These are phyloP conservation scores for Hemisphaericaspora nanyangensis DNA, from an alignment of 805 yeast genomes.

Conservation along the genomic window DNA sequence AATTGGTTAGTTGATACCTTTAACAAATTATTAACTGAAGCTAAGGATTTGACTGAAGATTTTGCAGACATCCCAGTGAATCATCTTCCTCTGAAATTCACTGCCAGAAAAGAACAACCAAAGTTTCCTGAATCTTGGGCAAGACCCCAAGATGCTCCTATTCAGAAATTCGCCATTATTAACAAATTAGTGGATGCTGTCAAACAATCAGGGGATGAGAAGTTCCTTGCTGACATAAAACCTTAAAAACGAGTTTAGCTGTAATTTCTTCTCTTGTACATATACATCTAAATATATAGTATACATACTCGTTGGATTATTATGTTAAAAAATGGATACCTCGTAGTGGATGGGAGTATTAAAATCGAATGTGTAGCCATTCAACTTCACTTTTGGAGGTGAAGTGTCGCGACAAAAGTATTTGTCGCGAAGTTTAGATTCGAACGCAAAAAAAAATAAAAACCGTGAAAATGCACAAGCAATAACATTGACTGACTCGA, in stretches of 20 bases:
- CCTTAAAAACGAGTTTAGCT: conserved; percentile 16
- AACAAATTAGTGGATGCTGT: conserved; percentile 29
- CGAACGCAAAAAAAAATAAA: no score
- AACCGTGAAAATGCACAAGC: no score
- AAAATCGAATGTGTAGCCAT: background rate
- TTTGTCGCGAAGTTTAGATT: no score
- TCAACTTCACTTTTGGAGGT: no score
- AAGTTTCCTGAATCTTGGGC: conserved; percentile 79
- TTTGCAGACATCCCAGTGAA: conserved; percentile 82
- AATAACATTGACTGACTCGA: no score
- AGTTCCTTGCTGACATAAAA: conserved; percentile 21
- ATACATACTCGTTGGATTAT: background rate
- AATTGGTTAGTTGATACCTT: conserved; percentile 64
- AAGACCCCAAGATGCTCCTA: conserved; percentile 63
- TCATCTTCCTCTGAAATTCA: conserved; percentile 55
- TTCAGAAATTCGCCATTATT: conserved; percentile 34
- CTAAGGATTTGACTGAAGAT: conserved; percentile 60
- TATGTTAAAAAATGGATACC: background rate
- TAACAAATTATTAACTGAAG: conserved; percentile 55
- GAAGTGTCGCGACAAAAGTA: no score
- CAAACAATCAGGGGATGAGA: conserved; percentile 28
- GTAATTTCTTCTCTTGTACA: conserved; percentile 1
- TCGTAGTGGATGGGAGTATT: background rate
- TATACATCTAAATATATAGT: no score
- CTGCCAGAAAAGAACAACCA: conserved; percentile 29